Percentiles rank a stretch among this genome's conserved stretches.
These are phyloP conservation scores for Chaetomiaceae sp. DNA, from an alignment of 2,329 filamentous ascomycete genomes.

Conservation along the genomic window DNA sequence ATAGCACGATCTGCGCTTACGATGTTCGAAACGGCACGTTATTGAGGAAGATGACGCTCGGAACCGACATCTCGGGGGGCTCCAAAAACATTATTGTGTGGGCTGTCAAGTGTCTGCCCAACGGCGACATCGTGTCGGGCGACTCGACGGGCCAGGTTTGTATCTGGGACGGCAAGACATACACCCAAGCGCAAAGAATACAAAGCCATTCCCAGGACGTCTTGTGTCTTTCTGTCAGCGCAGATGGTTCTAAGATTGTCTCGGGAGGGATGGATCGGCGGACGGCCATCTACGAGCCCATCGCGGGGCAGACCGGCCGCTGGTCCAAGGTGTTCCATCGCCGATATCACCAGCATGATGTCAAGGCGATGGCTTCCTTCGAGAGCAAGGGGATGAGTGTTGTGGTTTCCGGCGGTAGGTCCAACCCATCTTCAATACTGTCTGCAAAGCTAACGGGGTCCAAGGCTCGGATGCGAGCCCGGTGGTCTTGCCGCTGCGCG, in stretches of 20 bases:
- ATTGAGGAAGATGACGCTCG: slow-evolving; percentile 79
- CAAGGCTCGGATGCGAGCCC: slow-evolving; percentile 80
- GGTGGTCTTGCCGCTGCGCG: slow-evolving; percentile 73
- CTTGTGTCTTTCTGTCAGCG: slow-evolving; percentile 76
- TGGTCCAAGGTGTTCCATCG: slow-evolving; percentile 87
- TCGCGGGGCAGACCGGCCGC: slow-evolving; percentile 54
- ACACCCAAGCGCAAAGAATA: slow-evolving; percentile 80
- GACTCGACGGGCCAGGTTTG: slow-evolving; percentile 92
- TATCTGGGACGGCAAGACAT: slow-evolving; percentile 91
- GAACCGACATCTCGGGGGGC: slow-evolving; percentile 69
- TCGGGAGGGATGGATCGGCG: slow-evolving; percentile 90
- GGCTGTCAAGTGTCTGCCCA: slow-evolving; percentile 83
- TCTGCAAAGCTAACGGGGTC: slow-evolving; percentile 28
- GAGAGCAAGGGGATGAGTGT: slow-evolving; percentile 81
- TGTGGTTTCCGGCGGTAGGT: slow-evolving; percentile 81
- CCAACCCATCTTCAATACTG: neutral
- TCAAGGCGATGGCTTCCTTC: slow-evolving; percentile 89
- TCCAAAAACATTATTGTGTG: slow-evolving; percentile 86
- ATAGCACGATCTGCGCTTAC: slow-evolving; percentile 89
- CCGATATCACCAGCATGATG: slow-evolving; percentile 87
- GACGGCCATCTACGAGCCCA: slow-evolving; percentile 75
- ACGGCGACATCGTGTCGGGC: slow-evolving; percentile 87
- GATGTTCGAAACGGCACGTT: slow-evolving; percentile 75
- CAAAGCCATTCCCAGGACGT: slow-evolving; percentile 87
- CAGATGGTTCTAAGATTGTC: slow-evolving; percentile 75